Evolutionary conservation across 257 asterid genomes (phyloP).

Genomic region (Haberlea rhodopensis): DNA sequence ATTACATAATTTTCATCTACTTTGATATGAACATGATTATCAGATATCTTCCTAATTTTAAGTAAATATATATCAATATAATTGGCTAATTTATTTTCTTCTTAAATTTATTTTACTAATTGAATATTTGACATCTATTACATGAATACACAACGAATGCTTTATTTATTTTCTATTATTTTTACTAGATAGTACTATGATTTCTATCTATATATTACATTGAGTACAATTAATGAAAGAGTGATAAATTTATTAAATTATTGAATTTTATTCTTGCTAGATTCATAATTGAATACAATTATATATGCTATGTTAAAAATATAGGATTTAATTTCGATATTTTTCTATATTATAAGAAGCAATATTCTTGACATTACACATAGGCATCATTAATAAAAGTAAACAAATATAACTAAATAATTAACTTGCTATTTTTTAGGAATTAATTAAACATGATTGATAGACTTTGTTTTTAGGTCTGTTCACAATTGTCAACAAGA

Average conservation of each 20-base stretch:
- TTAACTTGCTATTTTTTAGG: no score
- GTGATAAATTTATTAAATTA: no score
- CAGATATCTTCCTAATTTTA: no score
- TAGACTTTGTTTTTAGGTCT: neutral
- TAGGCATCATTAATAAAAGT: neutral
- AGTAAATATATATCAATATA: no score
- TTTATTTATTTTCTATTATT: no score
- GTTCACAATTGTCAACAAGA: neutral
- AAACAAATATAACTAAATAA: no score
- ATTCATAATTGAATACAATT: neutral
- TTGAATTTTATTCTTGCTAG: no score
- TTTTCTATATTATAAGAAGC: no score
- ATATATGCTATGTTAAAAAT: no score
- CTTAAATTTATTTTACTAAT: neutral
- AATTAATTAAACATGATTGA: neutral
- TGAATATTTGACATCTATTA: neutral
- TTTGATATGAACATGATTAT: neutral
- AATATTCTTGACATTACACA: neutral
- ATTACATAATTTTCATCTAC: neutral
- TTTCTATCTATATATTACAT: no score
- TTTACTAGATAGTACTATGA: neutral
- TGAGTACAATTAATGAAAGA: neutral
- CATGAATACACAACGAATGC: neutral
- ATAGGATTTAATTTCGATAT: neutral
- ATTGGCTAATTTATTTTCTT: no score